Evolutionary conservation across 257 asterid genomes (phyloP).

Genomic region (Anisodus tanguticus): DNA sequence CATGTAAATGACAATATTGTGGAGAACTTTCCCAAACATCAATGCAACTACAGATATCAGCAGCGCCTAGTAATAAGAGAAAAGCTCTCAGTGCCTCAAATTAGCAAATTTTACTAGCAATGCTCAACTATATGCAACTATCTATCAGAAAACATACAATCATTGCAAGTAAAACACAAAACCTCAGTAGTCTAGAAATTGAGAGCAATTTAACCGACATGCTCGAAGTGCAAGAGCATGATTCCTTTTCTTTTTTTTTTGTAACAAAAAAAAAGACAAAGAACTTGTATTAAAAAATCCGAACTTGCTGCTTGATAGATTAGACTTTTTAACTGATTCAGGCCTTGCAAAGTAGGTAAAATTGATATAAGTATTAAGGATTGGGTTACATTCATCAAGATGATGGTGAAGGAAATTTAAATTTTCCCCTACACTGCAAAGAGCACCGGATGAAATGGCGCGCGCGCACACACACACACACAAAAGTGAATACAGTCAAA

Average conservation of each 20-base stretch:
- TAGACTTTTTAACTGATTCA: background rate
- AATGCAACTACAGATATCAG: conserved; percentile 9
- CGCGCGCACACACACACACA: background rate
- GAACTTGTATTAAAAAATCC: background rate
- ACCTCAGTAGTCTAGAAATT: background rate
- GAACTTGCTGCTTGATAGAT: conserved; percentile 7
- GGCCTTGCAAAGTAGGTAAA: conserved; percentile 7
- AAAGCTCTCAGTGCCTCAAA: background rate
- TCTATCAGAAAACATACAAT: conserved; percentile 21
- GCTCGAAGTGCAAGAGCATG: conserved; percentile 22
- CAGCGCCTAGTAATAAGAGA: background rate
- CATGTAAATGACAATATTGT: background rate
- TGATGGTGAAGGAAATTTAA: background rate
- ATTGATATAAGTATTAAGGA: background rate
- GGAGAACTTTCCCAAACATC: conserved; percentile 15
- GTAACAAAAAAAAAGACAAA: background rate
- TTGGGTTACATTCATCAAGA: background rate
- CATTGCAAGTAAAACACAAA: conserved; percentile 20
- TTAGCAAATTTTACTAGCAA: background rate
- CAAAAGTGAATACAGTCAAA: too few species aligned
- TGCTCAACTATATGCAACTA: conserved; percentile 3
- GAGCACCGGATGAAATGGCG: background rate
- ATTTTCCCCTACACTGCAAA: background rate
- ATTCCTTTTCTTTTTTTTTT: background rate
- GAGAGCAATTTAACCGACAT: background rate